These are phyloP conservation scores for Parastagonospora nodorum DNA, from an alignment of 2,329 filamentous ascomycete species.

Conservation along the genomic window DNA sequence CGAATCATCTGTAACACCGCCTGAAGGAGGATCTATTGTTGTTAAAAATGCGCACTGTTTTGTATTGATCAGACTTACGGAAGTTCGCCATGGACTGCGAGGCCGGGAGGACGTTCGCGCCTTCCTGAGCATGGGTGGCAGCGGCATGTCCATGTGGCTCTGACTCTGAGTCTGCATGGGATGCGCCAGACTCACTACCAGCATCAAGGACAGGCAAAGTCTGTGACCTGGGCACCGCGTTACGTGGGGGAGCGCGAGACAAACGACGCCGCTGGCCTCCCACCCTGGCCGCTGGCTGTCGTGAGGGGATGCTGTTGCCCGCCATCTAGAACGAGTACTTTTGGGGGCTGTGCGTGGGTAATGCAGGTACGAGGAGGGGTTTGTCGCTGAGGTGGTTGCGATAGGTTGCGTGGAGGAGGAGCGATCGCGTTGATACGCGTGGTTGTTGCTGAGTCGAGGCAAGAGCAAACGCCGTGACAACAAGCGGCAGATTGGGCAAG, in stretches of 20 bases:
- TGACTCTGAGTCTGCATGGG: too few species aligned
- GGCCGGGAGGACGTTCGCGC: constrained; percentile 3
- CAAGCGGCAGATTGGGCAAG: constrained; percentile 8
- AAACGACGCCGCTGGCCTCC: constrained; percentile 25
- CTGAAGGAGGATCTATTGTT: constrained; percentile 1
- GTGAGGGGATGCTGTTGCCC: background rate
- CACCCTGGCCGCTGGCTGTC: constrained; percentile 12
- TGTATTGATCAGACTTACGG: background rate
- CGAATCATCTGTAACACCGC: background rate
- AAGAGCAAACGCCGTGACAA: constrained; percentile 18
- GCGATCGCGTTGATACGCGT: background rate
- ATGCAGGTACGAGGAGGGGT: background rate
- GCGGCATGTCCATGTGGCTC: background rate
- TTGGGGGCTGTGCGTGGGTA: background rate
- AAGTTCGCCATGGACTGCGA: constrained; percentile 5
- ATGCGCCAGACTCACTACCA: constrained; percentile 3
- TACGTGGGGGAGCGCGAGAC: constrained; percentile 13
- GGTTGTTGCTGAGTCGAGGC: constrained; percentile 14
- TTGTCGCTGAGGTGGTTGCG: background rate
- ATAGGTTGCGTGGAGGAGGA: background rate
- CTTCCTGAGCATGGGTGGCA: constrained; percentile 1
- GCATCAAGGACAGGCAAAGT: constrained; percentile 17
- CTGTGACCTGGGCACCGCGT: constrained; percentile 17
- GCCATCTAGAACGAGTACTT: background rate
- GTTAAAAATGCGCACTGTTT: background rate